Conservation (phyloP, 2,329 filamentous ascomycete genomes). For the Colletotrichum navitas region DNA sequence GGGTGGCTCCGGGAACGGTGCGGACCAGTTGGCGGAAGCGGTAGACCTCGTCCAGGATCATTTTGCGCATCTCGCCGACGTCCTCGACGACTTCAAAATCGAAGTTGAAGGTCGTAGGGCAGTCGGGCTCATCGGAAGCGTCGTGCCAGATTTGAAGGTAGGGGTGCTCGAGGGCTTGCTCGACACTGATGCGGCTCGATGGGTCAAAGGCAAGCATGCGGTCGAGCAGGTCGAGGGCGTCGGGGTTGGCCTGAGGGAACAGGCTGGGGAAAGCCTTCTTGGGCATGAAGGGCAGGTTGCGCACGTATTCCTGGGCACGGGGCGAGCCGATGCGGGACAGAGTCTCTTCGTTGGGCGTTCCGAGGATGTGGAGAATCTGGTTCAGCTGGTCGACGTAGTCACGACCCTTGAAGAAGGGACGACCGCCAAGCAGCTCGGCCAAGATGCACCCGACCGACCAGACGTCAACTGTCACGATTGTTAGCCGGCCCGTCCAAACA, state of each 20-base stretch:
- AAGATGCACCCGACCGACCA: slow-evolving; percentile 99
- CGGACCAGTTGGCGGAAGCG: slow-evolving; percentile 79
- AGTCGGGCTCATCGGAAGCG: slow-evolving; percentile 92
- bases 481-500: not conserved
- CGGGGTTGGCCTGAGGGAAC: slow-evolving; percentile 95
- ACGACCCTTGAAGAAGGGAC: slow-evolving; percentile 98
- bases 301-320: slow-evolving; percentile 96
- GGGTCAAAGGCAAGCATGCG: slow-evolving; percentile 98
- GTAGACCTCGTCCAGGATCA: slow-evolving; percentile 96
- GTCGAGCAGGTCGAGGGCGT: slow-evolving; percentile 94
- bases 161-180: slow-evolving; percentile 94
- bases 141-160: slow-evolving; percentile 99
- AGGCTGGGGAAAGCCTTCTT: slow-evolving; percentile 91
- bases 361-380: slow-evolving; percentile 98
- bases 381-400: slow-evolving; percentile 99
- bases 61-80: slow-evolving; percentile 92
- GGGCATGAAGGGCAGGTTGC: slow-evolving; percentile 93
- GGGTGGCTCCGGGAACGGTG: slow-evolving; percentile 59
- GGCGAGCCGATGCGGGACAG: slow-evolving; percentile 93
- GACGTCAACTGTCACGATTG: slow-evolving; percentile 80
- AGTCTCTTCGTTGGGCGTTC: slow-evolving; percentile 95
- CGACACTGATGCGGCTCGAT: slow-evolving; percentile 90
- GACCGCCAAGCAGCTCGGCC: slow-evolving; percentile 92
- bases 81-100: slow-evolving; percentile 98
- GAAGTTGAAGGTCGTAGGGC: slow-evolving; percentile 96